Base-by-base conservation (phyloP, 176 grass and related monocot genomes). In the Secale cereale region DNA sequence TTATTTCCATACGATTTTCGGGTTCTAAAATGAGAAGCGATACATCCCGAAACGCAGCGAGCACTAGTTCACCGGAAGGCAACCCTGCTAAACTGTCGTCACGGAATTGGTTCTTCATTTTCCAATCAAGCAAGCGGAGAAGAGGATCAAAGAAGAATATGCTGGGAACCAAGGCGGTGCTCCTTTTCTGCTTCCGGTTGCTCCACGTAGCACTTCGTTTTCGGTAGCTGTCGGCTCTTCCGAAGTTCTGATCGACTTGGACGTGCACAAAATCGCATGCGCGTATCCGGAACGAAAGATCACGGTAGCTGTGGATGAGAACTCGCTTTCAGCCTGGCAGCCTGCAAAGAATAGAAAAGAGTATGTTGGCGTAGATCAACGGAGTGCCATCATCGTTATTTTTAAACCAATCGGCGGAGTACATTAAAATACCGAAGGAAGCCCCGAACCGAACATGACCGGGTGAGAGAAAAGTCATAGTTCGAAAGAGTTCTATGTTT, bases 101-200 rank as follows among this genome's bases (percentile, higher is more conserved):
- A 52, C 48, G 48, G 48, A 17, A 52, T 52, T 52, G 48, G 48
- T 52, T 52, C 48, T 52, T 62, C 1, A 12, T 6, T 27, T 62
- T 62, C 5, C 23, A 8, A 71, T 4, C 6, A 8, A 71, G 10
- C 6, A 68, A 70, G 26, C 41, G 25, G 36, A 11, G 56, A 80
- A 37, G 66, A 52, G 77, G 28, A 80, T 86, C 56, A 22, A 35
- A 63, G 8, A 36, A 46, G 56, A 80, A 86, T 74, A 80, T 80
- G 67, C 37, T 41, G 26, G 65, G 54, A 26, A 80, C 28, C 77
- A 27, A 4, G 33, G 27, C 4, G 76, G 54, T 25, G 31, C 4
- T 46, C n/a, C 8, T 20, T 65, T 29, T 71, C 6, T 39, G 59
- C 48, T 29, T 8, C 16, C 0, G n/a, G 8, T 59, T 81, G 50